phyloP scores from a whole-genome alignment of 2,329 filamentous ascomycete genomes.

The Phialophora expanda region DNA sequence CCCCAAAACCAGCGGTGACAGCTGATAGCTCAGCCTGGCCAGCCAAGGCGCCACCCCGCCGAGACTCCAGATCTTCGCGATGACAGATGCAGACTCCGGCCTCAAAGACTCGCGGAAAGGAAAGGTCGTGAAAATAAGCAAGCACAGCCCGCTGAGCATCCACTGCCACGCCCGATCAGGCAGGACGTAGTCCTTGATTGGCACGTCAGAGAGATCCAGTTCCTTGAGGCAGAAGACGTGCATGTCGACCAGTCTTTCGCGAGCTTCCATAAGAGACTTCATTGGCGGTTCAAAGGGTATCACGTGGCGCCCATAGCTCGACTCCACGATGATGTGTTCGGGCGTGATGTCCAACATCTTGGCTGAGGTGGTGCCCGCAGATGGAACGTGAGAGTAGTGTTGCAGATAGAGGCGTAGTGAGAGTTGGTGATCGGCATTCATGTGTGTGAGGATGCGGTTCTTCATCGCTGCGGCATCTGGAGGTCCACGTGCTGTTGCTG shows the following conservation, averaged over 20 bases:
- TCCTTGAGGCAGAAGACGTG: conserved; percentile 63
- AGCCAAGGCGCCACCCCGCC: conserved; percentile 61
- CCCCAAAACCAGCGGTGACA: conserved; percentile 64
- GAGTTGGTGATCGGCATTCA: conserved; percentile 81
- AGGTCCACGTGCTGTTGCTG: conserved; percentile 18
- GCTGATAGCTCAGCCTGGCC: conserved; percentile 60
- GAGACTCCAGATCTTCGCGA: conserved; percentile 58
- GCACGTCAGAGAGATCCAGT: conserved; percentile 66
- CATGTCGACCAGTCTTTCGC: conserved; percentile 75
- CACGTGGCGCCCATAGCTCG: conserved; percentile 51
- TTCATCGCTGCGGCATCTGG: conserved; percentile 30
- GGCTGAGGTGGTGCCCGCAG: conserved; percentile 52
- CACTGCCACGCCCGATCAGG: conserved; percentile 43
- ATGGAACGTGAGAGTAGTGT: conserved; percentile 67
- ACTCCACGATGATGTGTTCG: conserved; percentile 66
- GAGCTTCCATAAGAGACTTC: conserved; percentile 68
- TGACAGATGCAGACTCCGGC: conserved; percentile 51
- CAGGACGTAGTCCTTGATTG: conserved; percentile 58
- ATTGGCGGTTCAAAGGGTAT: conserved; percentile 75
- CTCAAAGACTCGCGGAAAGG: conserved; percentile 60
- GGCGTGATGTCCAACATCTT: conserved; percentile 70
- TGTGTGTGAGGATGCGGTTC: conserved; percentile 74
- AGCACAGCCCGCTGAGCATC: conserved; percentile 35
- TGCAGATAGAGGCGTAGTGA: conserved; percentile 80
- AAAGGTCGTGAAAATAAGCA: conserved; percentile 59